Base-by-base conservation (phyloP, 352 stramenopile species). In the Phytophthora lateralis region DNA sequence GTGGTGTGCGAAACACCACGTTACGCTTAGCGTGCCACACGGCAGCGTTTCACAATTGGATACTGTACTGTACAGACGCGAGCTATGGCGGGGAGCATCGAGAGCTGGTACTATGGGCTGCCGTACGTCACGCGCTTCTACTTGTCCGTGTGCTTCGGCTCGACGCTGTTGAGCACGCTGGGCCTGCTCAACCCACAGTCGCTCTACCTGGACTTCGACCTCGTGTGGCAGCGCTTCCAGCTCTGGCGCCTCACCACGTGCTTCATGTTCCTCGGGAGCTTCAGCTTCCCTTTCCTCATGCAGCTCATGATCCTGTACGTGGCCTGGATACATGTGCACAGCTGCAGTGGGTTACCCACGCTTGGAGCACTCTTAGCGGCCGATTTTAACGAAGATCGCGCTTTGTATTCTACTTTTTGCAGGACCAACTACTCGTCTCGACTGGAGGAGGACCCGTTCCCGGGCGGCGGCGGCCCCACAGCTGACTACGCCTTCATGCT, bases 401-500 rank as follows among this genome's bases (percentile, higher is more conserved):
- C 32, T 38, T n/a, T 38, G 10, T 38, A 4, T 12, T 38, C 32
- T 57, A 12, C 4, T 15, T 44, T 21, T 39, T 46, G 34, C 59
- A 95, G 85, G 15, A 77, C 67, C 59, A 93, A 92, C 69, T 96
- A 95, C 68, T 95, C 86, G 47, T 82, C 79, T 37, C 76, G 86
- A 35, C 65, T 96, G 2, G 88, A 96, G 47, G 78, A 91, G 55
- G 89, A 95, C 37, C 89, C 88, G 44, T 96, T 96, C 55, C 85
- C 81, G 20, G 83, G 79, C 32, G 88, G 87, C 14, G 85, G 85
- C 15, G 86, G 85, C 5, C 82, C 85, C 7, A 92, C 86, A 0
- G 89, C 88, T 3, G 89, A 96, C 76, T 96, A 95, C 60, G 83
- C 85, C 21, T 97, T 96, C 72, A 95, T 93, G 85, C 70, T 96